Conservation (phyloP, 164 flowering plant species). For the Tetrastigma voinierianum region DNA sequence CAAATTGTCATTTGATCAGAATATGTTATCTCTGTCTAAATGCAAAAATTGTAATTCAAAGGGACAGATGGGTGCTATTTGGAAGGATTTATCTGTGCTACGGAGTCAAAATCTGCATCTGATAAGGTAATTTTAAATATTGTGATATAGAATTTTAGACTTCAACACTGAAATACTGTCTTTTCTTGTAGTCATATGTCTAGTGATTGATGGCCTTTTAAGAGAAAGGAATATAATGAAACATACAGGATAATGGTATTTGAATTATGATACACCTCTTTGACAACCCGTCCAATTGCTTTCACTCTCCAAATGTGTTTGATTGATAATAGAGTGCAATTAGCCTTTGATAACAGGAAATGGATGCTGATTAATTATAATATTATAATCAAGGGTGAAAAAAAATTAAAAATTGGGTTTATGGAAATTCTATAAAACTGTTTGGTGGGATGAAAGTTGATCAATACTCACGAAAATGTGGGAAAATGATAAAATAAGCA, state of each 20-base stretch:
- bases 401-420: too few relatives aligned
- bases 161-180: background rate
- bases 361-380: background rate
- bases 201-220: background rate
- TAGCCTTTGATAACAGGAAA: background rate
- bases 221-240: background rate
- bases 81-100: constrained; percentile 12
- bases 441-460: too few relatives aligned
- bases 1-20: constrained; percentile 33
- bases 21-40: constrained; percentile 8
- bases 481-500: too few relatives aligned
- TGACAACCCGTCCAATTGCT: background rate
- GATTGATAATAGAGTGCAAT: background rate
- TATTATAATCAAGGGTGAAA: background rate
- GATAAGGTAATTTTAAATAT: constrained; percentile 37
- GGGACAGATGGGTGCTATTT: constrained; percentile 11
- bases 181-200: background rate
- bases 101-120: constrained; percentile 19
- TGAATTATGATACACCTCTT: too few relatives aligned
- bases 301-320: background rate
- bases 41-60: constrained; percentile 18
- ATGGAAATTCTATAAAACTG: too few relatives aligned
- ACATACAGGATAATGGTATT: too few relatives aligned
- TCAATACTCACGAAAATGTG: too few relatives aligned
- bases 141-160: background rate